Base-by-base conservation (phyloP, 176 grass and related monocot genomes). In the Oryza meridionalis region DNA sequence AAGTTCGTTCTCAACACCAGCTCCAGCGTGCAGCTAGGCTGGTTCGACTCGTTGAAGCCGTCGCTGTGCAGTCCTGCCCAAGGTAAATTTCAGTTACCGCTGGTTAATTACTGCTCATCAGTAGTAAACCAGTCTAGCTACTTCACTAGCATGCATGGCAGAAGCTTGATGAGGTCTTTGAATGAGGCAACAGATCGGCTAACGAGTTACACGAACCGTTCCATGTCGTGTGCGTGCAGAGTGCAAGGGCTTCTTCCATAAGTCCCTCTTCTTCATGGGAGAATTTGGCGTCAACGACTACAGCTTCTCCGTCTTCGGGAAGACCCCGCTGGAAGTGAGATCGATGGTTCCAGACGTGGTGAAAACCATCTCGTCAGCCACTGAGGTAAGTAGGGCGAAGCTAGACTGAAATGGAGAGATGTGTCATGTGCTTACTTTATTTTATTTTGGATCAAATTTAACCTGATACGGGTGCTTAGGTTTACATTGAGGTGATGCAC, bases 11-110 rank as follows among this genome's bases (percentile, higher is more conserved):
- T 59, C 2, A 81, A 90, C 33, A 75, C 79, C 66, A 84, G 73
- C 73, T 65, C 76, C 0, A 42, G 77, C 77, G 84, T 84, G 80
- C 90, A 92, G 81, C 78, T 89, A 12, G 24, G 2, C 35, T 92
- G 90, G 90, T 92, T 92, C 75, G 21, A 69, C 0, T 81, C 87
- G 29, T 40, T 92, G 6, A 92, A 80, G 67, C 47, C 84, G 8
- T 74, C 69, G 3, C 77, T 90, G 22, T 90, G 91, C 84, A 27
- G 42, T 33, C 45, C 77, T 66, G 61, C 53, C 6, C 31, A 77
- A 77, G 49, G 85, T 75, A 12, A 70, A 35, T 14, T 15, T 53
- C 50, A 17, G 13, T 53, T 16, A 53, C 29, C 29, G 29, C 15
- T 55, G 15, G 33, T 35, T 35, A 35, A 35, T 35, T 35, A 35